phyloP scores from a whole-genome alignment of 148 eudicot genomes.

The Persicaria maculosa region DNA sequence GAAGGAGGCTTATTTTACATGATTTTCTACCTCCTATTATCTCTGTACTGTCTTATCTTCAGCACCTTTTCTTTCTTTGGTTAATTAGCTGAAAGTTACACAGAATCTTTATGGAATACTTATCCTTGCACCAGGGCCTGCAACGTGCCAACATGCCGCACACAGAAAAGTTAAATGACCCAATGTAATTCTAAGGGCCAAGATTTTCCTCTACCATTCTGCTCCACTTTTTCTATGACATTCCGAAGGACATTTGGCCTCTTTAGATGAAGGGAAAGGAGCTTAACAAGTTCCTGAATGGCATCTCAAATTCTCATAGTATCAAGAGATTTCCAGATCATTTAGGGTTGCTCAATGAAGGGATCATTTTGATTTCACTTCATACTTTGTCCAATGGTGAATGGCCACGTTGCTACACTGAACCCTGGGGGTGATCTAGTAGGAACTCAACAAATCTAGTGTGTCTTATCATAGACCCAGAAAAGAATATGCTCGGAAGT shows the following conservation, averaged over 20 bases:
- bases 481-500: background rate
- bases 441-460: background rate
- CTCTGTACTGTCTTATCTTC: background rate
- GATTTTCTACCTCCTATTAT: background rate
- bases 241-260: background rate
- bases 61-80: background rate
- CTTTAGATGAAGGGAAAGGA: background rate
- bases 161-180: constrained; percentile 1
- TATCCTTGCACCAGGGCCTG: constrained; percentile 6
- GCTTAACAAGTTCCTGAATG: background rate
- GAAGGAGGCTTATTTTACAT: background rate
- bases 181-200: constrained; percentile 10
- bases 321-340: constrained; percentile 5
- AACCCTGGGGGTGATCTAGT: background rate
- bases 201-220: background rate
- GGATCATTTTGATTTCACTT: background rate
- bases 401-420: background rate
- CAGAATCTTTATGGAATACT: background rate
- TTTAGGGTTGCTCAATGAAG: background rate
- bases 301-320: background rate
- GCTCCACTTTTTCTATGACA: background rate
- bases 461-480: background rate
- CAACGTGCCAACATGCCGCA: background rate
- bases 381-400: background rate
- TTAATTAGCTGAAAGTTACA: background rate